Evolutionary conservation across 805 yeast species (phyloP), one percentile per base, ranked within the genome.

Genomic region (Maudiozyma barnettii): DNA sequence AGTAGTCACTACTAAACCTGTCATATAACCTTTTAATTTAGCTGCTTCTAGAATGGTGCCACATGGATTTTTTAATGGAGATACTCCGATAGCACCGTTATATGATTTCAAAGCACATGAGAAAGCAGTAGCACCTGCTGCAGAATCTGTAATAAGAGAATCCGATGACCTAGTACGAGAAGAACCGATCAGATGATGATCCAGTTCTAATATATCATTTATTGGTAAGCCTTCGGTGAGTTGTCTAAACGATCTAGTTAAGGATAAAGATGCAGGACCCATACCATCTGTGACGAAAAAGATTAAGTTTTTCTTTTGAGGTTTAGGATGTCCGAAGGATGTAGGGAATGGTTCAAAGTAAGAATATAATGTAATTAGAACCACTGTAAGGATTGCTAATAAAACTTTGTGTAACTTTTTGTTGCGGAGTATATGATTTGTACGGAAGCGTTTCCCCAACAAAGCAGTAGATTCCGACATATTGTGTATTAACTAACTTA

Each of bases 111-210:
- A 59, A 5, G 81, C 91, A 65, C 96, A 87, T 0, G 95, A 74
- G 59, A 89, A 90, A 1, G 95, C 96, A 13, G 96, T 88, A 14
- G 96, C 98, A 14, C 96, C 97, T 2, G 98, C 98, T 10, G 98
- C 98, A 26, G 95, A 85, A 63, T 90, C 98, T 0, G 98, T 90
- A 50, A 90, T 78, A 56, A 85, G 70, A 1, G 95, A 84, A 52
- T 74, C 71, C 22, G 79, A 77, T 16, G 95, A 84, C 51, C 89
- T 74, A 0, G 98, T 90, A 55, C 97, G 75, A 8, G 95, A 84
- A 21, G 84, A 75, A 23, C 98, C 98, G 45, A 89, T 75, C 42
- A 88, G 67, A 60, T 81, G 77, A 49, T 75, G 69, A 64, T 89
- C 96, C 26, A 89, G 58, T 9, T 69, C 64, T 52, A 87, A 70